Conservation (phyloP, 2,329 filamentous ascomycete genomes). For the Trichoderma sp. region DNA sequence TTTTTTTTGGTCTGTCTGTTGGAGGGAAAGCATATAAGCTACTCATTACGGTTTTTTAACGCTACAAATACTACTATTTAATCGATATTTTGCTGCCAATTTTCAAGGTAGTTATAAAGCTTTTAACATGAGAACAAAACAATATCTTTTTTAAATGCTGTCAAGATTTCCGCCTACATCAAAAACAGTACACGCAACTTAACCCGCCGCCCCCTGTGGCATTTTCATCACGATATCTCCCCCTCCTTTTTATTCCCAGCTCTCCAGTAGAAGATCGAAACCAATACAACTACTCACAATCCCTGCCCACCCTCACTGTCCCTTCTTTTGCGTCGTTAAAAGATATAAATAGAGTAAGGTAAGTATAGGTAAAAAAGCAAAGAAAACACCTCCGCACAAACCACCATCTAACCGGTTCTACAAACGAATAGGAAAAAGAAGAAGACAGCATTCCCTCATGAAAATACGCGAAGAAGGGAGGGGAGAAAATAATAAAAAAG, state of each 20-base stretch:
- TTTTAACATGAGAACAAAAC: neutral
- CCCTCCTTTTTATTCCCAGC: neutral
- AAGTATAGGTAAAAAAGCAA: neutral
- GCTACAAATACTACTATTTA: neutral
- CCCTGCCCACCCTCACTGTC: neutral
- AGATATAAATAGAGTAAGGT: too few species aligned
- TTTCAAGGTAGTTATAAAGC: neutral
- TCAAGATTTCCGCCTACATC: constrained; percentile 1
- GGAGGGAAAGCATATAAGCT: neutral
- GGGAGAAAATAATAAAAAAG: neutral
- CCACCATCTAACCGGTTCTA: constrained; percentile 15
- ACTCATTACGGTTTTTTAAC: neutral
- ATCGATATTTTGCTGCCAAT: neutral
- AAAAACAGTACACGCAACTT: neutral
- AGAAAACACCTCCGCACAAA: neutral
- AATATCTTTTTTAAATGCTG: neutral
- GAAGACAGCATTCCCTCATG: neutral
- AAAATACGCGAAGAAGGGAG: neutral
- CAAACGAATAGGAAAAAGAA: neutral
- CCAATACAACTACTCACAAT: too few species aligned
- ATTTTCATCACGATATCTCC: neutral
- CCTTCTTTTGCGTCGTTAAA: neutral
- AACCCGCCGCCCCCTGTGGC: neutral
- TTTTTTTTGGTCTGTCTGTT: neutral
- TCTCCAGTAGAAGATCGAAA: too few species aligned